Evolutionary conservation across 768 basidiomycete species (phyloP).

Genomic region (Amanita molliuscula): DNA sequence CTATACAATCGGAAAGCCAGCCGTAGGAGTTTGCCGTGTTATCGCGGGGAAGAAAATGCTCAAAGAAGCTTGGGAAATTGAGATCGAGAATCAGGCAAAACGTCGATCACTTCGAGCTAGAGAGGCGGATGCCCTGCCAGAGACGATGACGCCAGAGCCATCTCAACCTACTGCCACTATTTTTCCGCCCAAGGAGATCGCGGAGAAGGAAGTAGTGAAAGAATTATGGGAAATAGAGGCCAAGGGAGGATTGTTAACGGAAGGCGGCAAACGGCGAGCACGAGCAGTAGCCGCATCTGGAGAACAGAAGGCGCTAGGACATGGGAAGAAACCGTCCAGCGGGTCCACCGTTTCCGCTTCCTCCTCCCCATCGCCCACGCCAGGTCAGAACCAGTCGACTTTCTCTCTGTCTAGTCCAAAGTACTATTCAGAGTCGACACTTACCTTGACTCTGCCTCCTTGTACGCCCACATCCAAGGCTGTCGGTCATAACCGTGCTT

Average conservation of each 20-base stretch:
- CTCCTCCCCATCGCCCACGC: conserved; percentile 14
- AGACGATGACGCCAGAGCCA: background rate
- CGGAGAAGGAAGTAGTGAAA: conserved; percentile 32
- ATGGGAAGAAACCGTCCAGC: conserved; percentile 12
- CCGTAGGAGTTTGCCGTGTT: conserved; percentile 41
- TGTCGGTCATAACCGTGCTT: conserved; percentile 45
- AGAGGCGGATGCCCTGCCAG: background rate
- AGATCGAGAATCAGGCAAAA: conserved; percentile 47
- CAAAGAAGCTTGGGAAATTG: conserved; percentile 75
- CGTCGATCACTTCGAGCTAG: conserved; percentile 6
- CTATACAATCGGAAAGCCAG: conserved; percentile 40
- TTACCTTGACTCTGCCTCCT: conserved; percentile 56
- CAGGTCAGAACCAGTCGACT: conserved; percentile 17
- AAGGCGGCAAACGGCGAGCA: conserved; percentile 60
- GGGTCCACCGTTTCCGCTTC: conserved; percentile 8
- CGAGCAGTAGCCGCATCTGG: conserved; percentile 38
- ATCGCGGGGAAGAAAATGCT: conserved; percentile 61
- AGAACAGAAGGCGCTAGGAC: conserved; percentile 17
- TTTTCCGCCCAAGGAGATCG: conserved; percentile 5
- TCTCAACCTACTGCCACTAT: conserved; percentile 5
- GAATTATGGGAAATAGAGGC: conserved; percentile 78
- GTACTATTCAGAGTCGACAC: conserved; percentile 45
- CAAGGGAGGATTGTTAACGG: conserved; percentile 64
- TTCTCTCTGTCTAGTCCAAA: conserved; percentile 40
- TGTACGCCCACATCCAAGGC: conserved; percentile 43